A percentile compares a stretch with the other conserved stretches of the same genome.
phyloP scores from a whole-genome alignment of 805 yeast genomes.

The Naumovozyma baii region DNA sequence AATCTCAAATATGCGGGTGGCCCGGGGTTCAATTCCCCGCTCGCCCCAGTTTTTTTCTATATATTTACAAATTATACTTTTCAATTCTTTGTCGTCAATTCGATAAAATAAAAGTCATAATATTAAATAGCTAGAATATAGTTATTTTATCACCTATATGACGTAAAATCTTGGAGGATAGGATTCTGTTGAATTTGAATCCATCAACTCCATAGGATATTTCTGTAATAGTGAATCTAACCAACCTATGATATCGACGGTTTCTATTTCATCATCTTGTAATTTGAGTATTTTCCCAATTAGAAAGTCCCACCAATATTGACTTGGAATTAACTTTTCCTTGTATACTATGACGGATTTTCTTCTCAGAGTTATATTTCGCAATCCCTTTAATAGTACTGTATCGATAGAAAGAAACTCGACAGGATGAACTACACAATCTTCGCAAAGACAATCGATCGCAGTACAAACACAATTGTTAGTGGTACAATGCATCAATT shows the following conservation, averaged over 20 bases:
- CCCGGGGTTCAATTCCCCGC: background rate
- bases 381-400: conserved; percentile 20
- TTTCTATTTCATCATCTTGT: conserved; percentile 14
- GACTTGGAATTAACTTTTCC: conserved; percentile 24
- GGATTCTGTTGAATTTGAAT: conserved; percentile 6
- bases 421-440: conserved; percentile 21
- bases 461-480: conserved; percentile 16
- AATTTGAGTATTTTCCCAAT: conserved; percentile 20
- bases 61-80: background rate
- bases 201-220: conserved; percentile 13
- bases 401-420: conserved; percentile 22
- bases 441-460: conserved; percentile 17
- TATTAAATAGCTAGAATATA: too few relatives aligned
- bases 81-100: too few relatives aligned
- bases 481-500: conserved; percentile 4
- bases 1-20: background rate
- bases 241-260: conserved; percentile 20
- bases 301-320: conserved; percentile 29
- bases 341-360: conserved; percentile 23
- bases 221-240: conserved; percentile 19
- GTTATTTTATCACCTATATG: conserved; percentile 1
- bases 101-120: too few relatives aligned
- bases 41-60: background rate
- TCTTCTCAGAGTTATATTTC: conserved; percentile 17
- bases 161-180: conserved; percentile 11